phyloP scores from a whole-genome alignment of 2,329 filamentous ascomycete species.

The Xylariaceae sp. region DNA sequence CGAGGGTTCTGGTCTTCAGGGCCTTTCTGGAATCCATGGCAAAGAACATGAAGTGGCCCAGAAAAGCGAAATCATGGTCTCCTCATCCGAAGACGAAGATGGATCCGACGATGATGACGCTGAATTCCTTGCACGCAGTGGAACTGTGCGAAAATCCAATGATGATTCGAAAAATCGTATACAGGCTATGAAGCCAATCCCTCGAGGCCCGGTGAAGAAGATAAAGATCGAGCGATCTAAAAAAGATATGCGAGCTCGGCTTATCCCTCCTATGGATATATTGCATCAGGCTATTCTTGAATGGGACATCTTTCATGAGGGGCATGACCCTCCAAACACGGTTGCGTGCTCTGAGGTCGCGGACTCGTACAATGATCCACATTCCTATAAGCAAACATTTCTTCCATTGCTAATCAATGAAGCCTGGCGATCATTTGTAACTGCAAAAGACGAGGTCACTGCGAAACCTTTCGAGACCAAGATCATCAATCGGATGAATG shows the following conservation, averaged over 20 bases:
- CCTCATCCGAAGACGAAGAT: constrained; percentile 68
- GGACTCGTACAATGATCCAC: constrained; percentile 70
- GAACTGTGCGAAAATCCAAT: constrained; percentile 45
- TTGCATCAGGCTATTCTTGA: constrained; percentile 82
- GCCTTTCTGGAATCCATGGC: constrained; percentile 64
- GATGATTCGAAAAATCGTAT: constrained; percentile 45
- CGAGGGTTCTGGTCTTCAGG: constrained; percentile 73
- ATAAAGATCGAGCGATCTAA: constrained; percentile 72
- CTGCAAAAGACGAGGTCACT: constrained; percentile 79
- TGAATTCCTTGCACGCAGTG: constrained; percentile 45
- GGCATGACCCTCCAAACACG: constrained; percentile 77
- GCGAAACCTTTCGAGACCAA: constrained; percentile 82
- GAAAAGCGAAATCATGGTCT: constrained; percentile 88
- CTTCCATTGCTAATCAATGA: constrained; percentile 86
- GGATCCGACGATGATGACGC: constrained; percentile 57
- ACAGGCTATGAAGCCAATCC: constrained; percentile 49
- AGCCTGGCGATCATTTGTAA: constrained; percentile 92
- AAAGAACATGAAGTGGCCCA: constrained; percentile 68
- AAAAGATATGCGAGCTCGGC: constrained; percentile 89
- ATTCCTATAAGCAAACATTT: constrained; percentile 83
- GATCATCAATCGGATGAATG: constrained; percentile 79
- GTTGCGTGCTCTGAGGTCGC: constrained; percentile 72
- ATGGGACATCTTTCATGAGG: constrained; percentile 92
- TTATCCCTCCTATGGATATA: constrained; percentile 82
- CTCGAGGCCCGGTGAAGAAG: constrained; percentile 77